Conservation (phyloP, 2,329 filamentous ascomycete species). For the Diaporthe ilicicola region DNA sequence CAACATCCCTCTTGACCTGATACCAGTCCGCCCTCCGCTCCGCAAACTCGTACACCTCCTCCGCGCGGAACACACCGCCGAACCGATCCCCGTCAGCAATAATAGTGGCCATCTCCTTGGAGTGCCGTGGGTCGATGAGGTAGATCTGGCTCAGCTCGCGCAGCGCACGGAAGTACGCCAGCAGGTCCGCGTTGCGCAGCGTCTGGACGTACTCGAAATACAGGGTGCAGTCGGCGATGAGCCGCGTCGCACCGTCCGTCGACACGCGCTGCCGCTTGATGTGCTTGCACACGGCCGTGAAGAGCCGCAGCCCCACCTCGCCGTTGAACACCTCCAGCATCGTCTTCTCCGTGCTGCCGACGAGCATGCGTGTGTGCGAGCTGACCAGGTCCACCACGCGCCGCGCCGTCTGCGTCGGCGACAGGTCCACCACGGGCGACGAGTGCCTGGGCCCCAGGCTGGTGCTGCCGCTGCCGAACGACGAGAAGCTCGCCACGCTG, state of each 20-base stretch:
- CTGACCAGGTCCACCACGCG: slow-evolving; percentile 86
- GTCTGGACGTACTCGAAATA: slow-evolving; percentile 87
- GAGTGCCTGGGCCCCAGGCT: slow-evolving; percentile 47
- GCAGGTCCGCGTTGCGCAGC: slow-evolving; percentile 82
- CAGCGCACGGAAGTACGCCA: slow-evolving; percentile 90
- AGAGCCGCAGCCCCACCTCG: slow-evolving; percentile 92
- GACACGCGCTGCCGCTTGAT: slow-evolving; percentile 94
- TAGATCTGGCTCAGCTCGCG: slow-evolving; percentile 96
- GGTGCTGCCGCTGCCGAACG: slow-evolving; percentile 28
- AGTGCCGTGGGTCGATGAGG: slow-evolving; percentile 84
- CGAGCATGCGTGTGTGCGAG: slow-evolving; percentile 90
- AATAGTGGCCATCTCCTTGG: slow-evolving; percentile 93
- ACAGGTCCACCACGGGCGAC: slow-evolving; percentile 61
- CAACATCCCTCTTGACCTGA: slow-evolving; percentile 84
- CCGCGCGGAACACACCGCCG: slow-evolving; percentile 88
- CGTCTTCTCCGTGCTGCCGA: slow-evolving; percentile 95
- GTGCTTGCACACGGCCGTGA: slow-evolving; percentile 93
- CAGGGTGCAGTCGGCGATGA: slow-evolving; percentile 96
- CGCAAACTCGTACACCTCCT: slow-evolving; percentile 98
- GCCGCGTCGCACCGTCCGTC: slow-evolving; percentile 85
- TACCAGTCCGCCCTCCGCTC: slow-evolving; percentile 96
- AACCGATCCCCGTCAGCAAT: slow-evolving; percentile 94
- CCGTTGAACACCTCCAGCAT: slow-evolving; percentile 99
- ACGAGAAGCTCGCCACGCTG: slow-evolving; percentile 31
- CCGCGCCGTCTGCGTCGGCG: slow-evolving; percentile 80